Evolutionary conservation across 78 protist genomes (phyloP), one percentile per base, ranked within the genome.

Genomic region (Parvularia atlantis): DNA sequence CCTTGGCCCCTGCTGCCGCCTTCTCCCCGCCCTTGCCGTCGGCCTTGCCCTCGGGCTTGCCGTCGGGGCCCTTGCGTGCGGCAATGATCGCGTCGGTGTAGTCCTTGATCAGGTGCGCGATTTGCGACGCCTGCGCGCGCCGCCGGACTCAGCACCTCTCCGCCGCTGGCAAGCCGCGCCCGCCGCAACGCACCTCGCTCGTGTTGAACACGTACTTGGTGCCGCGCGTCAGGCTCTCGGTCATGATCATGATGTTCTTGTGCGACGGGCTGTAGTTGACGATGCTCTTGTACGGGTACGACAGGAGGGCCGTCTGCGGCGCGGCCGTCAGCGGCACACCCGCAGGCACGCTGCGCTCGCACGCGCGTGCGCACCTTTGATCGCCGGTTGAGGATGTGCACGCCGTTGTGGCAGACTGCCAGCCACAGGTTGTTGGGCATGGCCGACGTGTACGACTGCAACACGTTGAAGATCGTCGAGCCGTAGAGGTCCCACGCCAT

Each of bases 161-260:
- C 2, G 37, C 63, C 9, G 36, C 16, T 31, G 9, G 3, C 16
- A 6, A 30, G 2, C 2, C 46, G 16, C 31, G 16, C 11, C 43
- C 31, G 6, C 2, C 9, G 5, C 14, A 31, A 7, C 37, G 31
- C 17, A 57, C 63, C 68, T 62, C 53, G 54, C 37, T 41, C 53
- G 68, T 62, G 68, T 37, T 62, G 68, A 62, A 62, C 54, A 62
- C 68, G 17, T 11, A 62, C 52, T 62, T 62, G 54, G 68, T 62
- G 53, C 68, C 68, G 2, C 68, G 68, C 10, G 68, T 41, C 20
- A 62, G 33, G 53, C 53, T 41, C 35, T 41, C 68, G 20, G 68
- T 62, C 35, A 62, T 53, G 4, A 62, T 41, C 68, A 62, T 62
- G 54, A 62, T 14, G 53, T 62, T 62, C n/a, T 53, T 50, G 53